phyloP scores from a whole-genome alignment of 352 stramenopile species.

The Phytopythium montanum region DNA sequence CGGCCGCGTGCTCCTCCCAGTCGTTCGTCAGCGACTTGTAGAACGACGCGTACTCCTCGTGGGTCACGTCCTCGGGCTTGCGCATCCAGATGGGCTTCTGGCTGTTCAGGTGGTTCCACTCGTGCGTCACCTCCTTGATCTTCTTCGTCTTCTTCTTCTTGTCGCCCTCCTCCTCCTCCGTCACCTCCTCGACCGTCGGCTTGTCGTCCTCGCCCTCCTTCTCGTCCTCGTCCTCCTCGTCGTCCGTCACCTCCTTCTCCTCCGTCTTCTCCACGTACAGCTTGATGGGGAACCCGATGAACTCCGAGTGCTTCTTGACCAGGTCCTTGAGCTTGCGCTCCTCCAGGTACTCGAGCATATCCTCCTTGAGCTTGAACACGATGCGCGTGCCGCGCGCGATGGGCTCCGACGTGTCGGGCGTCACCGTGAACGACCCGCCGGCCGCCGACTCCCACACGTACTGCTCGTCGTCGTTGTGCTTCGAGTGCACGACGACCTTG shows the following conservation, averaged over 20 bases:
- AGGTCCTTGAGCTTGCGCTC: constrained; percentile 97
- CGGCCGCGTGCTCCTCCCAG: constrained; percentile 94
- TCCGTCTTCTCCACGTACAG: constrained; percentile 99
- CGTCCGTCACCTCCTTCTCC: constrained; percentile 99
- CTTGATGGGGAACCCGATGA: constrained; percentile 99
- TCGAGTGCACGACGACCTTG: constrained; percentile 94
- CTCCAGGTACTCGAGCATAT: constrained; percentile 96
- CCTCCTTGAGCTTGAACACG: constrained; percentile 98
- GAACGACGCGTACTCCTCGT: constrained; percentile 99
- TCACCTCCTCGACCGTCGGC: constrained; percentile 96
- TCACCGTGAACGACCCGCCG: constrained; percentile 95
- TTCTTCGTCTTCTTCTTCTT: constrained; percentile 90
- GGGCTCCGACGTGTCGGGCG: constrained; percentile 81
- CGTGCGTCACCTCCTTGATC: constrained; percentile 96
- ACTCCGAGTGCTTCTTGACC: constrained; percentile 99
- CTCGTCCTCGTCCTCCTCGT: constrained; percentile 80
- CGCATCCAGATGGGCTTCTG: constrained; percentile 99
- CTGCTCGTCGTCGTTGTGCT: constrained; percentile 97
- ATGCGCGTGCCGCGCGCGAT: constrained; percentile 94
- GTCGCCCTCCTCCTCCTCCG: constrained; percentile 47
- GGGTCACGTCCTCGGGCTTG: constrained; percentile 93
- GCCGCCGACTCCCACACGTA: constrained; percentile 98
- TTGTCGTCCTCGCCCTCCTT: constrained; percentile 97
- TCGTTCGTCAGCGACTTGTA: constrained; percentile 98
- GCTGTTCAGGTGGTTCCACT: constrained; percentile 99